Conservation (phyloP, 768 basidiomycete genomes). For the Pleurotus sapidus region DNA sequence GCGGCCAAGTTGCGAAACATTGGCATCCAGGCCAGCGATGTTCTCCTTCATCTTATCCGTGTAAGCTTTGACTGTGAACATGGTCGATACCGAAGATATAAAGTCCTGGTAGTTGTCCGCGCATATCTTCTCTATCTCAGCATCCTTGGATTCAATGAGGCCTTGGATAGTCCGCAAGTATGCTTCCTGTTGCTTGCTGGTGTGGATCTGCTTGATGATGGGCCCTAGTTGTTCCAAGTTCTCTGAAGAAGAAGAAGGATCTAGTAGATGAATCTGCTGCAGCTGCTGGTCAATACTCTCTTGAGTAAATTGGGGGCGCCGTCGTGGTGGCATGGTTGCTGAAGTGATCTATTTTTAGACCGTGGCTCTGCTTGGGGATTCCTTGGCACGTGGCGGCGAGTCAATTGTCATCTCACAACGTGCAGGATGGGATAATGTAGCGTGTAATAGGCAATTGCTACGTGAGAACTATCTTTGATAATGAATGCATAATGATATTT, state of each 20-base stretch:
- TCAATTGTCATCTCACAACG: no score
- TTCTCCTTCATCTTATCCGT: conserved; percentile 91
- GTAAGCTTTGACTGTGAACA: conserved; percentile 94
- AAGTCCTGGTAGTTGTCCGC: conserved; percentile 98
- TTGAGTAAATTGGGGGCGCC: conserved; percentile 73
- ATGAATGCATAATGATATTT: no score
- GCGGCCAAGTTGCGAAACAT: conserved; percentile 84
- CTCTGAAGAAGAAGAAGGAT: conserved; percentile 85
- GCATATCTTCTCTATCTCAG: conserved; percentile 95
- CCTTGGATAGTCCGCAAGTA: conserved; percentile 82
- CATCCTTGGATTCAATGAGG: conserved; percentile 93
- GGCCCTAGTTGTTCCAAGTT: conserved; percentile 96
- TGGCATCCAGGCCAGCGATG: conserved; percentile 84
- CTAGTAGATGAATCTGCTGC: conserved; percentile 87
- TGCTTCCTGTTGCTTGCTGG: conserved; percentile 82
- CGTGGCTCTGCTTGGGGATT: neutral
- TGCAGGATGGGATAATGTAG: no score
- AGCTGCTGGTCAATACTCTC: conserved; percentile 87
- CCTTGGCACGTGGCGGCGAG: neutral
- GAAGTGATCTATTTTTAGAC: conserved; percentile 15
- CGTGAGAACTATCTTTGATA: no score
- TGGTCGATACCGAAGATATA: conserved; percentile 93
- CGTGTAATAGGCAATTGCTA: no score
- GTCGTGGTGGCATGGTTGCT: conserved; percentile 68
- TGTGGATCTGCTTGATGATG: conserved; percentile 91